Conservation (phyloP, 495 filamentous ascomycete genomes). For the Penicillium parvum region DNA sequence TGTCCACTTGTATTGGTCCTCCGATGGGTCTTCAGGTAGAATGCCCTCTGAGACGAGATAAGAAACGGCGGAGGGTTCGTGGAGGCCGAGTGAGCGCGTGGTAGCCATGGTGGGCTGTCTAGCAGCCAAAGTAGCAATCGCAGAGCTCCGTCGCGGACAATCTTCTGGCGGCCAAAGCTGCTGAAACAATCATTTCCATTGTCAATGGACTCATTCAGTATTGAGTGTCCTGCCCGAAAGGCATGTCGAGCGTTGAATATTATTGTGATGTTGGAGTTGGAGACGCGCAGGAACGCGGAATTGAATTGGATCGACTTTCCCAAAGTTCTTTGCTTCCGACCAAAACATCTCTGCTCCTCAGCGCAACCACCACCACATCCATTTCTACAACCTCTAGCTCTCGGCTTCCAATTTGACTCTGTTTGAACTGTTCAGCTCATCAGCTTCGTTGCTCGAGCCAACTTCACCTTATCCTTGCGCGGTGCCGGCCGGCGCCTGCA, state of each 20-base stretch:
- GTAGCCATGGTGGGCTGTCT: conserved; percentile 65
- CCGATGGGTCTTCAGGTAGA: conserved; percentile 62
- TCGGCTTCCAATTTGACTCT: no score
- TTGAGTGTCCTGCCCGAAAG: not conserved
- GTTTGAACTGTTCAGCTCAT: no score
- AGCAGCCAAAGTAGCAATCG: conserved; percentile 19
- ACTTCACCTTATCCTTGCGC: no score
- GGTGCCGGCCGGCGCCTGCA: conserved; percentile 20
- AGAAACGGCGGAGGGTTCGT: conserved; percentile 74
- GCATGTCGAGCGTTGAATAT: conserved; percentile 17
- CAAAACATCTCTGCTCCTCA: conserved; percentile 25
- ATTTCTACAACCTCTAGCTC: no score
- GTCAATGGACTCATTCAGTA: conserved; percentile 3
- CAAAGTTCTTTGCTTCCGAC: conserved; percentile 14
- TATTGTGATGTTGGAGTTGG: conserved; percentile 12
- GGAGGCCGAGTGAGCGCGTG: conserved; percentile 80
- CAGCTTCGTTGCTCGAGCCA: no score
- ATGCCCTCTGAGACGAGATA: conserved; percentile 81
- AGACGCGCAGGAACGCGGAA: conserved; percentile 31
- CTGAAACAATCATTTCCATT: conserved; percentile 16
- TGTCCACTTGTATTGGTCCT: conserved; percentile 69
- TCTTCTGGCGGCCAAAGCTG: conserved; percentile 10
- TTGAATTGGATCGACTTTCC: conserved; percentile 18
- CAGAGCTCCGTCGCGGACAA: conserved; percentile 20
- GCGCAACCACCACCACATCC: conserved; percentile 11